Base-by-base conservation (phyloP, 805 yeast species). In the Saccharomycopsis selenospora region DNA sequence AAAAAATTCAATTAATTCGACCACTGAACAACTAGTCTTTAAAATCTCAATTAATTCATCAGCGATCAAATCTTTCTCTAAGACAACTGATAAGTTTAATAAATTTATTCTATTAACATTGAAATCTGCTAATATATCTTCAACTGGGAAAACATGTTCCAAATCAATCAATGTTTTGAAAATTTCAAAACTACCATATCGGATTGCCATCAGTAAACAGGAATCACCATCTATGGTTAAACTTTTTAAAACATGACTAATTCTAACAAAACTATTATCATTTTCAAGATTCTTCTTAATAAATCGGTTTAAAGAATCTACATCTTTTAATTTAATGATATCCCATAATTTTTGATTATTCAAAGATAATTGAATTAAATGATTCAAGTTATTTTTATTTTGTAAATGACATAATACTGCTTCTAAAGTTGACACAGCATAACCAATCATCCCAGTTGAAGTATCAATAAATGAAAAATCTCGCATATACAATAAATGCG, bases 371-470 rank as follows among this genome's bases (percentile, higher is more conserved):
- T 56, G 50, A 3, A 65, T 57, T 43, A 83, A 62, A 3, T 62
- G 59, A 1, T 64, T 64, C 6, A 66, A 42, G 42, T 72, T 73
- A 8, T 60, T 61, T 4, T 52, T 46, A 30, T 71, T 64, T 28
- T 65, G 65, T n/a, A 88, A 67, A 58, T 83, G 91, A 48, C 67
- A 77, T 6, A 87, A 58, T 0, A 86, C 95, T 0, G 89, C 95
- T 57, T 89, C 95, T 40, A 89, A 68, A 4, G 95, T 87, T 41
- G 95, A 82, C 11, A 88, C 55, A 1, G 89, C 81, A 61, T 91
- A 91, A 8, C 86, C 95, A 26, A 76, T 62, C 22, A 76, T 68
- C 0, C 96, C 96, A 3, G 69, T 59, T 23, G 42, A 40, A 4
- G 42, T 28, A 25, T 51, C 52, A 13, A 63, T 63, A 2, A 66